Evolutionary conservation across 495 filamentous ascomycete genomes (phyloP).

Genomic region (Penicillium cosmopolitanum): DNA sequence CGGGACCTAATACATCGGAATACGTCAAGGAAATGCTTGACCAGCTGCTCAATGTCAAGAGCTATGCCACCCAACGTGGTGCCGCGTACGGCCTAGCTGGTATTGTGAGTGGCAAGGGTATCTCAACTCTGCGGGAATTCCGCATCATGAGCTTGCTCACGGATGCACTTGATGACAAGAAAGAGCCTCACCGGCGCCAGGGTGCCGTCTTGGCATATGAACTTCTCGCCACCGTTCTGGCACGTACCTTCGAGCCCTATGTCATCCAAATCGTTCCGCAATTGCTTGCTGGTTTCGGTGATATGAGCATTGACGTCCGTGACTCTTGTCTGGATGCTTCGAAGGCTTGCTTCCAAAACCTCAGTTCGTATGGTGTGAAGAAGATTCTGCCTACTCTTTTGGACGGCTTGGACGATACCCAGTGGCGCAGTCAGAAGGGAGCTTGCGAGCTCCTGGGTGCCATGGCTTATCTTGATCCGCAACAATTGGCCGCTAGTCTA

Average conservation of each 20-base stretch:
- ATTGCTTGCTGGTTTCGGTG: slow-evolving; percentile 85
- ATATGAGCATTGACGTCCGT: slow-evolving; percentile 83
- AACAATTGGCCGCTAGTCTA: slow-evolving; percentile 87
- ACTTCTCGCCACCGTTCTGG: slow-evolving; percentile 81
- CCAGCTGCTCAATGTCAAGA: slow-evolving; percentile 78
- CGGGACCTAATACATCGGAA: slow-evolving; percentile 70
- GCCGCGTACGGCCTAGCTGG: slow-evolving; percentile 95
- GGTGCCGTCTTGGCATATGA: slow-evolving; percentile 90
- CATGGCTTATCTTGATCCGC: slow-evolving; percentile 96
- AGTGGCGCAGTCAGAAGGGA: slow-evolving; percentile 98
- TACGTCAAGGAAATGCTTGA: slow-evolving; percentile 83
- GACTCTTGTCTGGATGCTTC: slow-evolving; percentile 91
- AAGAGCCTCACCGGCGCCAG: slow-evolving; percentile 84
- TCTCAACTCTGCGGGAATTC: slow-evolving; percentile 80
- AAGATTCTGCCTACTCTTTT: slow-evolving; percentile 88
- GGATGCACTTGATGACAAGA: slow-evolving; percentile 85
- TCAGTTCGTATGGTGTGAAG: slow-evolving; percentile 96
- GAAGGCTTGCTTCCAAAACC: slow-evolving; percentile 88
- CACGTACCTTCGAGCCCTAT: slow-evolving; percentile 90
- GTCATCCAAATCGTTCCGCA: slow-evolving; percentile 94
- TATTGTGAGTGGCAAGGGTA: slow-evolving; percentile 81
- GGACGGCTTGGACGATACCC: slow-evolving; percentile 89
- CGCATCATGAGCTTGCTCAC: slow-evolving; percentile 80
- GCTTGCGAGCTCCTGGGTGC: slow-evolving; percentile 94
- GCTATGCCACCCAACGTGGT: slow-evolving; percentile 86